Evolutionary conservation across 2,329 filamentous ascomycete species (phyloP), one percentile per base, ranked within the genome.

Genomic region (Botryosphaeria dothidea): DNA sequence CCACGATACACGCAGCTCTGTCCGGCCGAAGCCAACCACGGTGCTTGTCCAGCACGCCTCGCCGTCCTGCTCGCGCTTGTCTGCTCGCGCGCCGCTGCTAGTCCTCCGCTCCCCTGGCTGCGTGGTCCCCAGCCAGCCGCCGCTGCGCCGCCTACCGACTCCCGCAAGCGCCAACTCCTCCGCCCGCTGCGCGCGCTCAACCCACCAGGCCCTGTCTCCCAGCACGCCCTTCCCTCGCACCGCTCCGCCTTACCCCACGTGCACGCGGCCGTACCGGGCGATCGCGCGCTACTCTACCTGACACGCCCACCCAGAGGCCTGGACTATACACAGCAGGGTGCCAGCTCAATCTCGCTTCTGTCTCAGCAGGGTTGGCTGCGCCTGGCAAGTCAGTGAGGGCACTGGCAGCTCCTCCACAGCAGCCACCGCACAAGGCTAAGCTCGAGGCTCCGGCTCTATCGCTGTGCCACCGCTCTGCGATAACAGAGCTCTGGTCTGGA

Each of bases 281-380:
- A 60, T 48, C 63, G 54, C 38, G 21, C 45, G 31, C 45, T 25
- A 45, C 54, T 62, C 63, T 43, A 62, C 54, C 54, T 62, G 54
- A 60, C 19, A 65, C 54, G 23, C 54, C 4, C 63, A 52, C 29
- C 23, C n/a, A 27, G 38, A 60, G 56, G 56, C 56, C 56, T 60
- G 56, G 56, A 60, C 56, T 60, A 34, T 45, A 46, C 56, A 25
- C 38, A 60, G 56, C 56, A 46, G 56, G 56, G 56, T 60, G 56
- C 56, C 56, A 60, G 54, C 54, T 65, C 60, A 66, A 64, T 64
- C 51, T 64, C 65, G 65, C 65, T 66, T 66, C 60, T 34, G 60
- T 64, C 65, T 64, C 60, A 66, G 61, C 63, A 65, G 63, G 63
- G 63, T 65, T 65, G 57, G 41, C 49, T 23, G 43, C 54, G 41